A percentile compares a stretch with the other conserved stretches of the same genome.
These are phyloP conservation scores for Lupinus albus DNA, from an alignment of 306 rosid species.

Conservation along the genomic window DNA sequence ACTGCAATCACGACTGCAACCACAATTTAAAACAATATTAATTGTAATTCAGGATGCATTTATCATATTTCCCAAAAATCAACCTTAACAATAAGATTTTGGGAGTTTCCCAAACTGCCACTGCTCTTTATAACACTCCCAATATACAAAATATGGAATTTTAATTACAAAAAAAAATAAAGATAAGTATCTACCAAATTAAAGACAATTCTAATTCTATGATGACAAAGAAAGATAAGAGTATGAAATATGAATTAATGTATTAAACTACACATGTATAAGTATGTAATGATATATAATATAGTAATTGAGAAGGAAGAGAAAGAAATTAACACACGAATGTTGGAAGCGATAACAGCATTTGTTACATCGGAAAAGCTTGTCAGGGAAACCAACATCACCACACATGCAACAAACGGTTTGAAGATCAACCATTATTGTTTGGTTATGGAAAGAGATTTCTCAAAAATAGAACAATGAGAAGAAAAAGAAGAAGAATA, in stretches of 20 bases:
- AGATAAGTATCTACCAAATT: slow-evolving; percentile 11
- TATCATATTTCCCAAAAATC: too few relatives aligned
- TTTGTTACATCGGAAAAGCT: slow-evolving; percentile 93
- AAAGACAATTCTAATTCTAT: neutral
- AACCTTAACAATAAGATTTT: too few relatives aligned
- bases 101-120: too few relatives aligned
- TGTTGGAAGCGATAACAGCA: slow-evolving; percentile 90
- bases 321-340: slow-evolving; percentile 55
- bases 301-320: slow-evolving; percentile 5
- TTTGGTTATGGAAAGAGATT: neutral
- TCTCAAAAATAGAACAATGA: neutral
- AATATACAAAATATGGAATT: too few relatives aligned
- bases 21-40: too few relatives aligned
- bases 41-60: too few relatives aligned
- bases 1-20: too few relatives aligned
- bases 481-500: neutral
- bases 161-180: too few relatives aligned
- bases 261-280: neutral
- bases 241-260: neutral
- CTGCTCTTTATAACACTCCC: too few relatives aligned
- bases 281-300: neutral
- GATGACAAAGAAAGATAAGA: slow-evolving; percentile 19
- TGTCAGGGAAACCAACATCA: slow-evolving; percentile 92
- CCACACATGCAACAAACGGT: slow-evolving; percentile 98
- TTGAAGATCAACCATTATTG: slow-evolving; percentile 78